These are phyloP conservation scores for Pythium brassicae DNA, from an alignment of 352 stramenopile genomes.

Conservation along the genomic window DNA sequence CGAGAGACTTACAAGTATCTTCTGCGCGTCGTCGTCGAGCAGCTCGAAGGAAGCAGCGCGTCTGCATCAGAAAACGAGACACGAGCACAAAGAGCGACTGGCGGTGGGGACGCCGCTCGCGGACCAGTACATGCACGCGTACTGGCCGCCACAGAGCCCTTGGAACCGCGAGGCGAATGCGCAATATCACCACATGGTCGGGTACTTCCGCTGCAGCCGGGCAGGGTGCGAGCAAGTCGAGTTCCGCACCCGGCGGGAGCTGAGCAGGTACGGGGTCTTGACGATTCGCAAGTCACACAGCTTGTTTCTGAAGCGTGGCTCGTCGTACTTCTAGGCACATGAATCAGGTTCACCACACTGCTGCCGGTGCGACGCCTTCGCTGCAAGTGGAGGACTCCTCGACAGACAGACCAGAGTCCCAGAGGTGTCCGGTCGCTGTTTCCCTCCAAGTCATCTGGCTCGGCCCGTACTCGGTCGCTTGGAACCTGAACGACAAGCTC, in stretches of 20 bases:
- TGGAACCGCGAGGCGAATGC: conserved; percentile 34
- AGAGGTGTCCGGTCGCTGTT: not conserved
- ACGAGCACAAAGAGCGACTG: conserved; percentile 37
- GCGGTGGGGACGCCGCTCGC: conserved; percentile 28
- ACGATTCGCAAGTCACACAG: not conserved
- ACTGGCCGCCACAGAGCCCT: conserved; percentile 42
- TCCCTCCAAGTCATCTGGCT: conserved; percentile 32
- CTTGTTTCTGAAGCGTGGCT: not conserved
- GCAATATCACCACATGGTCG: conserved; percentile 27
- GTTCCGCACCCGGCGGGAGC: conserved; percentile 40
- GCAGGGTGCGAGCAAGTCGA: conserved; percentile 26
- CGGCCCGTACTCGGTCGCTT: conserved; percentile 31
- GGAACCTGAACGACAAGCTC: conserved; percentile 31
- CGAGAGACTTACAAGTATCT: not conserved
- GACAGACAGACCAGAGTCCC: not conserved
- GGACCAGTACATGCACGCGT: conserved; percentile 58
- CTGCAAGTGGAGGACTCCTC: not conserved
- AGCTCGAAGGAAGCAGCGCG: conserved; percentile 46
- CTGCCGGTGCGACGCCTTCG: not conserved
- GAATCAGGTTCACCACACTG: not conserved
- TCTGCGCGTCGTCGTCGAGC: not conserved
- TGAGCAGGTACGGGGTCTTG: conserved; percentile 22
- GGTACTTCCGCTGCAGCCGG: conserved; percentile 39
- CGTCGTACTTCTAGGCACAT: conserved; percentile 2
- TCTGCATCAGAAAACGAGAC: conserved; percentile 36